These are phyloP conservation scores for Centella asiatica DNA, from an alignment of 129 eudicot species.

Conservation along the genomic window DNA sequence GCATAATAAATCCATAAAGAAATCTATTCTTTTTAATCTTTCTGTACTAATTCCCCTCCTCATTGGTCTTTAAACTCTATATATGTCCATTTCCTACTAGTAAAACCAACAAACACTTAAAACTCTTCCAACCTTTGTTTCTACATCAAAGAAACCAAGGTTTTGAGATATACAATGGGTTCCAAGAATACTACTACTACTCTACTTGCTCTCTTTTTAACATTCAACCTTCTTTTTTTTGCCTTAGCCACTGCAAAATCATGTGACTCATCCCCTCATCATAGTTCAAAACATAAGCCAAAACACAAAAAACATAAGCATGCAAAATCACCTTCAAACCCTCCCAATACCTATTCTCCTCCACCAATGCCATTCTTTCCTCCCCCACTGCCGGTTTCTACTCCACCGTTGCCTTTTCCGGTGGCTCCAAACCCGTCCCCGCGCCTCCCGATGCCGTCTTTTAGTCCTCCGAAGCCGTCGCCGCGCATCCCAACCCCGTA, in stretches of 20 bases:
- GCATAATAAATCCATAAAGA: neutral
- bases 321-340: neutral
- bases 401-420: neutral
- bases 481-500: neutral
- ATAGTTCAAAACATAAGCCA: constrained; percentile 1
- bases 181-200: neutral
- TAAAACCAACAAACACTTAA: too few relatives aligned
- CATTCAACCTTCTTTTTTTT: constrained; percentile 1
- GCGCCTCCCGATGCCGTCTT: neutral
- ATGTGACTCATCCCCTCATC: neutral
- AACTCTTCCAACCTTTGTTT: too few relatives aligned
- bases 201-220: neutral
- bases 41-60: neutral
- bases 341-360: neutral
- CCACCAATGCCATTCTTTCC: neutral
- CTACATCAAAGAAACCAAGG: neutral
- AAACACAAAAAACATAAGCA: constrained; percentile 10
- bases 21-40: neutral
- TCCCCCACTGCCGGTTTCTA: neutral
- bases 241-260: neutral
- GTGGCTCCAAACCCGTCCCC: neutral
- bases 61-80: too few relatives aligned
- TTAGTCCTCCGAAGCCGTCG: constrained; percentile 12
- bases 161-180: neutral
- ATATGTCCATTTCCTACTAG: too few relatives aligned